Conservation (phyloP, 192 early-diverging fungal species). For the Gaertneriomyces semiglobifer region DNA sequence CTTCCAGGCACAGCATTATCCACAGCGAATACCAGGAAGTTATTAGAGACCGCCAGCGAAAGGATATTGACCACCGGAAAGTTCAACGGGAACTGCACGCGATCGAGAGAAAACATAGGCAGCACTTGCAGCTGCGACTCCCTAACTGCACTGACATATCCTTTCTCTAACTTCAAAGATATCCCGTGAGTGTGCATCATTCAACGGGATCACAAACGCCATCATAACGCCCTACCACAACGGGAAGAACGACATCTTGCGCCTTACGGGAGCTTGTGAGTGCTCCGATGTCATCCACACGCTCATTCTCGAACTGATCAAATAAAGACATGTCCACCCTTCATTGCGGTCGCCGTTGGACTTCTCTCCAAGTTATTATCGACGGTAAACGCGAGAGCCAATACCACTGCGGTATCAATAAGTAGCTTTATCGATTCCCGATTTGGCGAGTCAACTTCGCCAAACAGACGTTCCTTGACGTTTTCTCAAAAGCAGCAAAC, state of each 20-base stretch:
- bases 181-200: background rate
- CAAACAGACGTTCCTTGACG: too few relatives aligned
- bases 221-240: background rate
- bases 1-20: slow-evolving; percentile 53
- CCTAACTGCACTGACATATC: slow-evolving; percentile 25
- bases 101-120: slow-evolving; percentile 72
- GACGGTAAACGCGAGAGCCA: too few relatives aligned
- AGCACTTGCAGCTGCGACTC: background rate
- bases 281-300: background rate
- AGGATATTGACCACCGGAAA: slow-evolving; percentile 69
- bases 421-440: too few relatives aligned
- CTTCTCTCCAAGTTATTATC: too few relatives aligned
- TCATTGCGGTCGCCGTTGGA: too few relatives aligned
- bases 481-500: too few relatives aligned
- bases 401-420: too few relatives aligned
- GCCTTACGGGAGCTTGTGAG: background rate
- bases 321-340: slow-evolving; percentile 28
- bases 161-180: slow-evolving; percentile 29
- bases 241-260: background rate
- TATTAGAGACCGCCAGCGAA: slow-evolving; percentile 75
- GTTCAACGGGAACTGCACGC: slow-evolving; percentile 72
- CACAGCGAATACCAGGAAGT: slow-evolving; percentile 77
- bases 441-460: too few relatives aligned
- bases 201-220: background rate
- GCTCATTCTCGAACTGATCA: slow-evolving; percentile 34